phyloP scores from a whole-genome alignment of 768 basidiomycete genomes.

The Pholiota microspora region DNA sequence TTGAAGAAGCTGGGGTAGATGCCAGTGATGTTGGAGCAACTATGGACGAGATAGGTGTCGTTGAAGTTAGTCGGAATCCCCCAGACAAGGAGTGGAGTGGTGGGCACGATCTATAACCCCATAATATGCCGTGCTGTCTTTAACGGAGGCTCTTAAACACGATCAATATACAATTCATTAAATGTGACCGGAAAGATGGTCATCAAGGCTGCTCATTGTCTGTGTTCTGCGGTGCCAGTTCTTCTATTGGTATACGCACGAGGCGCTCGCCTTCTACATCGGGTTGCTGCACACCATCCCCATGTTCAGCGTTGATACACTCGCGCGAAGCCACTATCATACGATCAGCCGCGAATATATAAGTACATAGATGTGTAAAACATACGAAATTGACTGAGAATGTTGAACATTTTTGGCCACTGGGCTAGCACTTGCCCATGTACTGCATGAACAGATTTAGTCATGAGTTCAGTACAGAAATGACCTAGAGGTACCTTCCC shows the following conservation, averaged over 20 bases:
- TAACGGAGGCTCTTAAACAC: no score
- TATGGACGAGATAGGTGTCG: slow-evolving; percentile 42
- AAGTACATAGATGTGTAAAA: slow-evolving; percentile 8
- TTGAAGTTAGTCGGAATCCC: slow-evolving; percentile 43
- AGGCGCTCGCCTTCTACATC: slow-evolving; percentile 52
- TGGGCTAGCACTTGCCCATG: slow-evolving; percentile 77
- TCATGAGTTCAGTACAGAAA: not conserved
- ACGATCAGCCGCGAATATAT: not conserved
- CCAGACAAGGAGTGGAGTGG: slow-evolving; percentile 44
- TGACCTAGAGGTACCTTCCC: slow-evolving; percentile 50
- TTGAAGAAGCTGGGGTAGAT: slow-evolving; percentile 35
- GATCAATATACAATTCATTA: no score
- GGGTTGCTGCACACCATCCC: slow-evolving; percentile 8
- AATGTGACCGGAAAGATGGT: no score
- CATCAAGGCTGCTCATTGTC: slow-evolving; percentile 14
- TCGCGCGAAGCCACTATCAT: slow-evolving; percentile 51
- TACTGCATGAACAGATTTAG: slow-evolving; percentile 34
- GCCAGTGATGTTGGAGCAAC: slow-evolving; percentile 43
- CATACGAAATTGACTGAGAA: slow-evolving; percentile 67
- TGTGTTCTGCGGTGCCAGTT: slow-evolving; percentile 40
- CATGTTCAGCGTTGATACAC: slow-evolving; percentile 23
- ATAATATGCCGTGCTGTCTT: no score
- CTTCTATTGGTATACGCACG: slow-evolving; percentile 74
- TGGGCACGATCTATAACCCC: slow-evolving; percentile 31
- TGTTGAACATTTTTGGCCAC: slow-evolving; percentile 84